phyloP scores from a whole-genome alignment of 371 early-diverging fungal species.

The Batrachochytrium dendrobatidis region DNA sequence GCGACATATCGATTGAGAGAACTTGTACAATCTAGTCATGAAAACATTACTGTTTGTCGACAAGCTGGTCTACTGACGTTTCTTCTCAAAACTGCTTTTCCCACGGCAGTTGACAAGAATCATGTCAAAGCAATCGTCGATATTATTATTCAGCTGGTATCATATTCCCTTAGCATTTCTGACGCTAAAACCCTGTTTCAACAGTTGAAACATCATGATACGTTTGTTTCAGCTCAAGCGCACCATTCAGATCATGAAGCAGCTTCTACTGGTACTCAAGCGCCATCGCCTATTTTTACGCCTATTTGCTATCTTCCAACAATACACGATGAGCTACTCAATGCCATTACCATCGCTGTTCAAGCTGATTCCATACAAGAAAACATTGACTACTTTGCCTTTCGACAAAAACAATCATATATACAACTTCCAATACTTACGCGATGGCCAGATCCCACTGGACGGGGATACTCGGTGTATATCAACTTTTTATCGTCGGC shows the following conservation, averaged over 20 bases:
- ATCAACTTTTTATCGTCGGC: neutral
- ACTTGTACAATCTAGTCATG: neutral
- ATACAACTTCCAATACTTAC: neutral
- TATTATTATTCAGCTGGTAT: neutral
- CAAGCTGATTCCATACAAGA: neutral
- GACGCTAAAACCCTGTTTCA: neutral
- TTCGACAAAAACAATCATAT: neutral
- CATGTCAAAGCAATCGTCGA: neutral
- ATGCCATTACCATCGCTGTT: neutral
- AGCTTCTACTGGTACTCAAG: neutral
- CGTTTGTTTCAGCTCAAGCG: too few relatives aligned
- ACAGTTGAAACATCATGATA: neutral
- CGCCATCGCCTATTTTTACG: neutral
- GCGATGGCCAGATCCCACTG: neutral
- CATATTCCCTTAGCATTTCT: neutral
- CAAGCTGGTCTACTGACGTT: neutral
- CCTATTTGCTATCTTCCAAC: neutral
- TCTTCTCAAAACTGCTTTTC: neutral
- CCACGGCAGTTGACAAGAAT: neutral
- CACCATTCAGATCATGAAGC: neutral
- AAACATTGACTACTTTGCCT: neutral
- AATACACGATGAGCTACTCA: neutral
- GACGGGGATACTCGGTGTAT: neutral
- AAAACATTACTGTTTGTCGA: neutral
- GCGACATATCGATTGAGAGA: neutral